phyloP scores from a whole-genome alignment of 2,329 filamentous ascomycete genomes.

The Alternaria gansuensis region DNA sequence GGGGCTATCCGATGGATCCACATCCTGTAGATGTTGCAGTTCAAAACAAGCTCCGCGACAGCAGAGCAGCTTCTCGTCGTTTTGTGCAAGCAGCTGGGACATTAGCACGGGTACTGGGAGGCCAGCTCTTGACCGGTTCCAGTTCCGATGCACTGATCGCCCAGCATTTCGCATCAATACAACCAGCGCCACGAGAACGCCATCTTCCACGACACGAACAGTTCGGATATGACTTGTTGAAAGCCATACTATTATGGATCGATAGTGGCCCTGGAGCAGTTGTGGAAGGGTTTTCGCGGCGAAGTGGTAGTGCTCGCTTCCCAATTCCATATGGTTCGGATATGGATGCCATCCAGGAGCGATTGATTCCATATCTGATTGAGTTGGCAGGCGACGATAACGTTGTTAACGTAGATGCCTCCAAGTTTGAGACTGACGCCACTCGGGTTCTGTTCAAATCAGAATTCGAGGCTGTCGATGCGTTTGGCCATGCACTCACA shows the following conservation, averaged over 20 bases:
- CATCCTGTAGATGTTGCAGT: constrained; percentile 60
- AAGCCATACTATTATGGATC: constrained; percentile 69
- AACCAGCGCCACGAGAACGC: constrained; percentile 54
- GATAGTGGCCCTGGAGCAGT: constrained; percentile 66
- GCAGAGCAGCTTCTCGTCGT: constrained; percentile 65
- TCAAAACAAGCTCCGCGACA: constrained; percentile 65
- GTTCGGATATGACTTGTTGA: constrained; percentile 72
- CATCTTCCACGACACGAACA: constrained; percentile 55
- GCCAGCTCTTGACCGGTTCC: constrained; percentile 58
- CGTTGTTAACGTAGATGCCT: constrained; percentile 66
- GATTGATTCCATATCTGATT: constrained; percentile 68
- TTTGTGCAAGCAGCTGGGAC: constrained; percentile 71
- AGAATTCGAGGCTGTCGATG: constrained; percentile 64
- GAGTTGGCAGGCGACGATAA: constrained; percentile 60
- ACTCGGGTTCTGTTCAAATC: constrained; percentile 61
- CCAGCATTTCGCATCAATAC: constrained; percentile 60
- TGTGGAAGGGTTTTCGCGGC: constrained; percentile 65
- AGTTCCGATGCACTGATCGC: constrained; percentile 50
- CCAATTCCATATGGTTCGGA: constrained; percentile 63
- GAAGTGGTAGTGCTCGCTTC: constrained; percentile 56
- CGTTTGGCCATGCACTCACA: constrained; percentile 64
- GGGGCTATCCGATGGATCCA: constrained; percentile 69
- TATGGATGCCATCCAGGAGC: constrained; percentile 63
- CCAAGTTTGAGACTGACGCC: constrained; percentile 66
- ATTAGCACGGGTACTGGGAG: constrained; percentile 65